Base-by-base conservation (phyloP, 2,329 filamentous ascomycete species). In the Colletotrichum sp. region DNA sequence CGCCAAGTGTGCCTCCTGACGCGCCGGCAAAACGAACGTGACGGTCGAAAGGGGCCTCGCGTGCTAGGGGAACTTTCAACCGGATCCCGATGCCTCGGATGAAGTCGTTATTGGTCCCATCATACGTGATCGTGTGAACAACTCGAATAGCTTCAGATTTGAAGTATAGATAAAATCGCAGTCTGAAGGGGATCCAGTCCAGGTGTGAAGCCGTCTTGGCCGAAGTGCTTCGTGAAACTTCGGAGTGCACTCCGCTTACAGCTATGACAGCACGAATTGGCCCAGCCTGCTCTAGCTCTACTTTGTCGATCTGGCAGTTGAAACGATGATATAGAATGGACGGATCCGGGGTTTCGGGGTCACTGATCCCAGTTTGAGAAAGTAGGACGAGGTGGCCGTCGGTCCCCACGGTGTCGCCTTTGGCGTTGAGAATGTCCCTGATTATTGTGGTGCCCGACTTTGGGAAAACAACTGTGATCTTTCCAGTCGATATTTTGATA, bases 121-220 rank as follows among this genome's bases (percentile, higher is more conserved):
- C 88, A 65, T 88, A 91, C 3, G 91, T 81, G n/a, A 92, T 82
- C 28, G 86, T 90, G 78, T 92, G 91, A 0, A 92, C 83, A 1
- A 90, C 82, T 43, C 86, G 85, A 56, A 92, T 88, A 0, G 89
- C 85, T 59, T 90, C 87, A 0, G 91, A 92, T 74, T 89, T 84
- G 28, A 87, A 85, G 78, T 92, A 92, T 0, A 92, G 81, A 70
- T 92, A 92, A 77, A 92, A 91, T 1, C 91, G 86, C 3, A 91
- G 84, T 86, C 67, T 84, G n/a, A 88, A 92, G 0, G 88, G 89
- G 3, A 92, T 83, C 89, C 89, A 91, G n/a, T 87, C 82, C 4
- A 81, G 83, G 69, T 88, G 87, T 7, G 10, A 80, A 77, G 2
- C 81, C 76, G 9, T 80, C 79, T 24, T 13, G 43, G 6, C 43